phyloP scores from a whole-genome alignment of 257 asterid species.

The Solanum arcanum region DNA sequence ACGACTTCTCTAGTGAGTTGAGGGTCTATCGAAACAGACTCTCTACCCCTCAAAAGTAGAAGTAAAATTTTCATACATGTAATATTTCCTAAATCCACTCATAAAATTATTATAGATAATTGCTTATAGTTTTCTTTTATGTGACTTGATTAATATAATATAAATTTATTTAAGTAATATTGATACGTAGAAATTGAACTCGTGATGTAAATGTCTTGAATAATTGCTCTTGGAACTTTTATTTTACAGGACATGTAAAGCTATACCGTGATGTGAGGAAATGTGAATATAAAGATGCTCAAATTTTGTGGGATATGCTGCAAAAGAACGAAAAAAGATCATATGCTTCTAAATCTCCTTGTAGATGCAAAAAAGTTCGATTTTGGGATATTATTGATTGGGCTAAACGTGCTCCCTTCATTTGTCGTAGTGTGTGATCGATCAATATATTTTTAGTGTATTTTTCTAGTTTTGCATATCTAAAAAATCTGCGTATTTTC shows the following conservation, averaged over 20 bases:
- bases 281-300: conserved; percentile 63
- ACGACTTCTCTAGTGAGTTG: background rate
- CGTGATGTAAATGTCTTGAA: background rate
- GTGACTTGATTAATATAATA: background rate
- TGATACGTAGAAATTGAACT: background rate
- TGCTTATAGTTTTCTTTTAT: background rate
- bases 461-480: background rate
- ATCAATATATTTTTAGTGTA: background rate
- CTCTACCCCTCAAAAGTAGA: background rate
- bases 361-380: background rate
- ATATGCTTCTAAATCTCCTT: background rate
- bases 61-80: background rate
- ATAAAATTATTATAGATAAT: background rate
- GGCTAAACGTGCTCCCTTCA: conserved; percentile 28
- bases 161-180: background rate
- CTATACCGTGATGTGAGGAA: conserved; percentile 26
- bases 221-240: background rate
- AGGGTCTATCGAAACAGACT: background rate
- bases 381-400: conserved; percentile 15
- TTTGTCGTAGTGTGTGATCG: conserved; percentile 4
- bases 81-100: too few relatives aligned
- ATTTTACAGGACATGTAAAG: conserved; percentile 25
- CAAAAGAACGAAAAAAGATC: conserved; percentile 14
- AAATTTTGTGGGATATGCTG: conserved; percentile 48
- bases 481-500: background rate